Evolutionary conservation across 257 asterid genomes (phyloP).

Genomic region (Anisodus tanguticus): DNA sequence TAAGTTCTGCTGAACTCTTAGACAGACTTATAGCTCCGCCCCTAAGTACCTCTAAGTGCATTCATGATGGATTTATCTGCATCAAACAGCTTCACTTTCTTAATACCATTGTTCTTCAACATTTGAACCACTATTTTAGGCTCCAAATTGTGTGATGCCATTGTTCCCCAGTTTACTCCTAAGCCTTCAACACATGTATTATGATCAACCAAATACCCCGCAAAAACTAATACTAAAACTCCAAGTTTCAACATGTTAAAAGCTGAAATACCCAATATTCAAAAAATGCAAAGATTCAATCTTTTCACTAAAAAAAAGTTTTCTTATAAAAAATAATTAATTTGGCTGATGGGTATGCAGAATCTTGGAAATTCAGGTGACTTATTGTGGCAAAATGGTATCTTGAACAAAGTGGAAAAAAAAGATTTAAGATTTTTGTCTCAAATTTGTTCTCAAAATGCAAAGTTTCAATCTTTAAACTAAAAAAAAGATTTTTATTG

Average conservation of each 20-base stretch:
- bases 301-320: not conserved
- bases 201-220: not conserved
- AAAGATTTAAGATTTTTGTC: not conserved
- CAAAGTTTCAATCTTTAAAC: slow-evolving; percentile 1
- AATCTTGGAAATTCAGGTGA: slow-evolving; percentile 23
- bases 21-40: not conserved
- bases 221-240: not conserved
- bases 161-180: slow-evolving; percentile 36
- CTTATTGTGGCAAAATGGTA: not conserved
- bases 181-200: slow-evolving; percentile 26
- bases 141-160: slow-evolving; percentile 29
- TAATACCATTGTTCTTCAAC: slow-evolving; percentile 28
- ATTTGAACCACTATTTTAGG: slow-evolving; percentile 29
- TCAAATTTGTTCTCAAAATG: not conserved
- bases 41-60: slow-evolving; percentile 27
- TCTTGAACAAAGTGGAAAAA: not conserved
- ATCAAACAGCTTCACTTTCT: slow-evolving; percentile 32
- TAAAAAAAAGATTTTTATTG: not conserved
- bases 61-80: slow-evolving; percentile 28
- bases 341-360: slow-evolving; percentile 20
- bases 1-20: not conserved
- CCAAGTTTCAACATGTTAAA: slow-evolving; percentile 16
- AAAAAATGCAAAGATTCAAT: not conserved
- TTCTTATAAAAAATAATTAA: not conserved
- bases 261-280: not conserved